These are phyloP conservation scores for Aphanomyces stellatus DNA, from an alignment of 352 stramenopile genomes.

Conservation along the genomic window DNA sequence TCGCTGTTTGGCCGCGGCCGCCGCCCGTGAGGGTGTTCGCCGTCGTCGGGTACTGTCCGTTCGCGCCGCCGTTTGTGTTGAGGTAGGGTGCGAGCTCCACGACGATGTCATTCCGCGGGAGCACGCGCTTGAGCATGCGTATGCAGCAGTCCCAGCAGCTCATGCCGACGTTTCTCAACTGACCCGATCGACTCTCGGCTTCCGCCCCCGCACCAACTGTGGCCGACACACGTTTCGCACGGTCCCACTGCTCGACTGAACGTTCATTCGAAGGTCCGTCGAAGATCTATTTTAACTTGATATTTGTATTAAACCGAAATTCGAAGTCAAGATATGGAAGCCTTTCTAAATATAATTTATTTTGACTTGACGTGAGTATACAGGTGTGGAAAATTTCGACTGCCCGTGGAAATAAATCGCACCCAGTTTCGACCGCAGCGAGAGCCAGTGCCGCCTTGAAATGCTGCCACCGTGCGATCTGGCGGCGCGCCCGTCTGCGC, in stretches of 20 bases:
- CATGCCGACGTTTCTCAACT: constrained; percentile 1
- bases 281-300: background rate
- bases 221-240: constrained; percentile 3
- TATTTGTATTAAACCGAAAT: too few relatives aligned
- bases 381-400: background rate
- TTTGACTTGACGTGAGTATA: background rate
- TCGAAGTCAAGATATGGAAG: too few relatives aligned
- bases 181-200: background rate
- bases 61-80: constrained; percentile 46
- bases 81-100: constrained; percentile 77
- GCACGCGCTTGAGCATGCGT: constrained; percentile 75
- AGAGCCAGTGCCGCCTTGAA: too few relatives aligned
- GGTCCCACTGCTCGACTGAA: too few relatives aligned
- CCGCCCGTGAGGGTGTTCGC: background rate
- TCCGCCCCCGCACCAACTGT: background rate
- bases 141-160: constrained; percentile 88
- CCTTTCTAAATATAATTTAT: too few relatives aligned
- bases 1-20: background rate
- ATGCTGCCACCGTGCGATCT: too few relatives aligned
- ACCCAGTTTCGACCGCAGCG: too few relatives aligned
- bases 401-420: too few relatives aligned
- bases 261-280: background rate
- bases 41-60: background rate
- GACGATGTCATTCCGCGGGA: constrained; percentile 83
- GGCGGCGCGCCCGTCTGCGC: too few relatives aligned